Conservation (phyloP, 306 rosid genomes). For the Ceratonia siliqua region DNA sequence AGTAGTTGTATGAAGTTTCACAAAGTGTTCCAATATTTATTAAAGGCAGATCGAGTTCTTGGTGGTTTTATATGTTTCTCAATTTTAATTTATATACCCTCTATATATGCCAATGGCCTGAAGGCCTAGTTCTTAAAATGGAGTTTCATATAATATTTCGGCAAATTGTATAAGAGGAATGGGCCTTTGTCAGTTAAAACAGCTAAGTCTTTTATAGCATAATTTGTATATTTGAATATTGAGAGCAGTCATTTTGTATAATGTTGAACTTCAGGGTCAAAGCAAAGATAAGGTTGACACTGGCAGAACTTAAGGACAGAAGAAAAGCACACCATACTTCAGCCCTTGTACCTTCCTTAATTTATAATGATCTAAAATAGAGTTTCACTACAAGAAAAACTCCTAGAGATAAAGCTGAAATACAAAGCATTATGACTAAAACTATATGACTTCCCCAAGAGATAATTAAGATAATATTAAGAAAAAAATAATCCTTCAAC, state of each 20-base stretch:
- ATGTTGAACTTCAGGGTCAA: too few relatives aligned
- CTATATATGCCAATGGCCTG: background rate
- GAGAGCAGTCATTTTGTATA: background rate
- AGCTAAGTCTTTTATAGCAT: background rate
- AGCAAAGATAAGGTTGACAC: too few relatives aligned
- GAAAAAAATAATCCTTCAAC: too few relatives aligned
- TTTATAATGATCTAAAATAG: too few relatives aligned
- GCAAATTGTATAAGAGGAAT: background rate
- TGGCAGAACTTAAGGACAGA: too few relatives aligned
- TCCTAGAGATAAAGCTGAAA: too few relatives aligned
- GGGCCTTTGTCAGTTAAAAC: background rate
- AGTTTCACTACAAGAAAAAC: too few relatives aligned
- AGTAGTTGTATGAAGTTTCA: conserved; percentile 13
- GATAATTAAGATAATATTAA: too few relatives aligned
- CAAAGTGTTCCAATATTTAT: conserved; percentile 2
- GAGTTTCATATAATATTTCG: background rate
- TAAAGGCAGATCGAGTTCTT: conserved; percentile 4
- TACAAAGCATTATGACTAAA: too few relatives aligned
- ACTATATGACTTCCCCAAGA: too few relatives aligned
- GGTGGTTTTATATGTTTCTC: background rate
- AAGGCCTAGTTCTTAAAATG: background rate
- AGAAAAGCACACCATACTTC: too few relatives aligned
- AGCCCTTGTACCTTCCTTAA: too few relatives aligned
- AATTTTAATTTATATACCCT: background rate
- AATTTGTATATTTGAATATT: background rate